Evolutionary conservation across 208 protist genomes (phyloP).

Genomic region (Crithidia fasciculata): DNA sequence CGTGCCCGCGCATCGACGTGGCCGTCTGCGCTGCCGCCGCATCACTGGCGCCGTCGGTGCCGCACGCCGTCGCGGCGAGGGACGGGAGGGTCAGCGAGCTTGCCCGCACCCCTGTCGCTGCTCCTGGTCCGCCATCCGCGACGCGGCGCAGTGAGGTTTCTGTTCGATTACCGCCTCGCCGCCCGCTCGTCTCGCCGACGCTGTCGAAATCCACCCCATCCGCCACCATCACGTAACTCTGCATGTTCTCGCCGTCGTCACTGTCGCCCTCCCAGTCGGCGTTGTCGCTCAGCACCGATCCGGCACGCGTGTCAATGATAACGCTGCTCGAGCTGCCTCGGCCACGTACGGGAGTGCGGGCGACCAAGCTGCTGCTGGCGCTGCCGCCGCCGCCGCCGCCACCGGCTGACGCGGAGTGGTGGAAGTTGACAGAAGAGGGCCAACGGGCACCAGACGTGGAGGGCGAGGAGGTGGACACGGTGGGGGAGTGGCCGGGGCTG

Average conservation of each 20-base stretch:
- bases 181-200: too few relatives aligned
- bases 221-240: not conserved
- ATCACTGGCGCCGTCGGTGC: not conserved
- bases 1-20: too few relatives aligned
- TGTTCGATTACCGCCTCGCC: too few relatives aligned
- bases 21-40: not conserved
- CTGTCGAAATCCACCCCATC: not conserved
- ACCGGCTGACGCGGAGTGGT: not conserved
- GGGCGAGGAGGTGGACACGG: not conserved
- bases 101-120: not conserved
- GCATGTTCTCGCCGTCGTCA: not conserved
- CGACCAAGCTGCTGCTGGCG: not conserved
- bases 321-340: conserved; percentile 8
- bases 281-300: not conserved
- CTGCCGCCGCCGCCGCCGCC: not conserved
- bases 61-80: conserved; percentile 7
- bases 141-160: too few relatives aligned
- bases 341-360: not conserved
- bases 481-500: not conserved
- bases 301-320: conserved; percentile 10
- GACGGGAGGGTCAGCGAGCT: conserved; percentile 10
- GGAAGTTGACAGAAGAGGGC: not conserved
- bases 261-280: not conserved
- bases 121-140: too few relatives aligned
- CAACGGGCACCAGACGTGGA: not conserved